Evolutionary conservation across 345 rosid species (phyloP), one percentile per base, ranked within the genome.

Genomic region (Theobroma cacao): DNA sequence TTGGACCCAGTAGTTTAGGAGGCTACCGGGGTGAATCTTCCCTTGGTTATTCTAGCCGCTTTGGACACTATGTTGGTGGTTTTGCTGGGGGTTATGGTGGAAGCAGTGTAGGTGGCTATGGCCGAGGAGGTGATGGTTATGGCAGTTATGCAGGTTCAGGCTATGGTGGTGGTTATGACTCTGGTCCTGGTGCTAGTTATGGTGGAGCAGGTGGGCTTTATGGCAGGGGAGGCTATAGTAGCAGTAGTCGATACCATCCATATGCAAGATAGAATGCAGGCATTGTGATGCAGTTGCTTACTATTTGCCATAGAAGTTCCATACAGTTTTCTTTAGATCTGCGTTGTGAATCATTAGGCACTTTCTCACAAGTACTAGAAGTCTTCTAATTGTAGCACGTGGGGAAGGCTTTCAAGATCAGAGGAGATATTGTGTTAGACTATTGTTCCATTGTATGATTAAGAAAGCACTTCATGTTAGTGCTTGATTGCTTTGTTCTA

Each of bases 191-290:
- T 76, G 77, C 95, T 79, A 85, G 93, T 87, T 93, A 89, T 82
- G 93, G 93, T 80, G 97, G 91, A 81, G 86, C 90, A 80, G 90
- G 94, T 86, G 94, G 91, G 50, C 82, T 90, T 45, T 91, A 91
- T 78, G 94, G 97, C 72, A 87, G 97, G 88, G 95, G 93, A 84
- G 89, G 98, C 87, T 92, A 92, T 90, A 90, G 91, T 88, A 87
- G 93, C 95, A 86, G 89, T 91, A 89, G 94, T 91, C 94, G 99
- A 47, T 96, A 91, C 84, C 98, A 96, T 89, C 99, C 99, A 65
- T 96, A 94, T 79, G 86, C 92, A 76, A 92, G 98, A 82, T 96
- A 90, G 92, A 81, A 52, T 75, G 75, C 15, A 61, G 59, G 70
- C 81, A 62, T 74, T 77, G 45, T 72, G 75, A 80, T 82, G 86